Evolutionary conservation across 1,284 basidiomycete species (phyloP).

Genomic region (Termitomyces sp.): DNA sequence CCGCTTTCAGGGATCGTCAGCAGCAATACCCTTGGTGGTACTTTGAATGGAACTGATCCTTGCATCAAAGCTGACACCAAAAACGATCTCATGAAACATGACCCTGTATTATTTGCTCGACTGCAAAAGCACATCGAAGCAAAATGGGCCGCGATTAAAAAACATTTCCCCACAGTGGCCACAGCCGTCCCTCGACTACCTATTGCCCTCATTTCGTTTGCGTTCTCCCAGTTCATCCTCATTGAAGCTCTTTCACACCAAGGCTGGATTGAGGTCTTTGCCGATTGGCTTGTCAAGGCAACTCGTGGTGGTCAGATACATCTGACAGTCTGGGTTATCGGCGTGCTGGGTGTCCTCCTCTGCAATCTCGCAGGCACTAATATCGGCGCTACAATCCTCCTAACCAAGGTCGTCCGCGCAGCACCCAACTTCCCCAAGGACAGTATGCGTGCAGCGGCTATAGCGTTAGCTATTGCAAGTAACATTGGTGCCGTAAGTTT

Average conservation of each 20-base stretch:
- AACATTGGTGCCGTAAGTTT: constrained; percentile 94
- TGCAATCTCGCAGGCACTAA: constrained; percentile 94
- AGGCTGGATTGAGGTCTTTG: constrained; percentile 93
- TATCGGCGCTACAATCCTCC: constrained; percentile 92
- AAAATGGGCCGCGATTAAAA: constrained; percentile 25
- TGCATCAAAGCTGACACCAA: neutral
- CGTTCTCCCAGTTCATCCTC: constrained; percentile 94
- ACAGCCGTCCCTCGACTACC: constrained; percentile 74
- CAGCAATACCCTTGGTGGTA: too few species aligned
- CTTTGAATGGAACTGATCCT: too few species aligned
- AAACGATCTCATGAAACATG: neutral
- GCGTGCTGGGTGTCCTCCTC: constrained; percentile 66
- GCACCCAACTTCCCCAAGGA: constrained; percentile 27
- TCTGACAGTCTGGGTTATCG: constrained; percentile 53
- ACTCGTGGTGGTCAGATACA: constrained; percentile 40
- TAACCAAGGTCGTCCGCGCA: constrained; percentile 51
- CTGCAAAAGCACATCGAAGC: constrained; percentile 19
- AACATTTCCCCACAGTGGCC: constrained; percentile 71
- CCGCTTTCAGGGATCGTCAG: too few species aligned
- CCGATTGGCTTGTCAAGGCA: constrained; percentile 58
- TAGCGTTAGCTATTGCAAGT: constrained; percentile 56
- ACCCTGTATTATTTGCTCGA: constrained; percentile 10
- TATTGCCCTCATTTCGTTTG: constrained; percentile 83
- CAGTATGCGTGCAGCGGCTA: constrained; percentile 41
- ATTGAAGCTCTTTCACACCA: constrained; percentile 81